phyloP scores from a whole-genome alignment of 257 asterid genomes.

The Oldenlandia corymbosa region DNA sequence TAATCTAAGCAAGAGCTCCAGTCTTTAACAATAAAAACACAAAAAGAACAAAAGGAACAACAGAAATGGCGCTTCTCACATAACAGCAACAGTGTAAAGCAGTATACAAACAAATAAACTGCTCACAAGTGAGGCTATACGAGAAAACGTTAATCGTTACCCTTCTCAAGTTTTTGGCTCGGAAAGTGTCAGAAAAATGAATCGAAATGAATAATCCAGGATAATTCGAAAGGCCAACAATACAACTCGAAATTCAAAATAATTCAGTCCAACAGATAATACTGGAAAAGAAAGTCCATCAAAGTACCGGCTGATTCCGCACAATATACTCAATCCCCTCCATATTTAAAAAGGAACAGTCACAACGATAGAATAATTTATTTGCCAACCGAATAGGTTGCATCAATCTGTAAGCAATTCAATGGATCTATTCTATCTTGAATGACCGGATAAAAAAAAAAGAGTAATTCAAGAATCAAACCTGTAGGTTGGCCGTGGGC shows the following conservation, averaged over 20 bases:
- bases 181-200: not conserved
- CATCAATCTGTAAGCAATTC: not conserved
- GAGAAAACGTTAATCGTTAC: too few relatives aligned
- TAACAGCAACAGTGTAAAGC: not conserved
- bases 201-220: not conserved
- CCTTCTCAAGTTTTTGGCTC: not conserved
- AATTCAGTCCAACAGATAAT: not conserved
- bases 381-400: not conserved
- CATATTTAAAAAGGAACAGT: not conserved
- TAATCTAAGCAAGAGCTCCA: not conserved
- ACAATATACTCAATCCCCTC: not conserved
- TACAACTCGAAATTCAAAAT: not conserved
- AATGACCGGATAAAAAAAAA: not conserved
- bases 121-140: too few relatives aligned
- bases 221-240: not conserved
- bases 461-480: conserved; percentile 7
- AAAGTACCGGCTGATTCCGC: not conserved
- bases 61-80: too few relatives aligned
- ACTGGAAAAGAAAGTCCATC: not conserved
- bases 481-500: conserved; percentile 39
- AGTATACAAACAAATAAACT: not conserved
- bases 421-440: conserved; percentile 9
- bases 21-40: not conserved
- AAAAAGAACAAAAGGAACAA: not conserved
- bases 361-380: not conserved